Conservation (phyloP, 257 asterid species). For the Gentiana straminea region DNA sequence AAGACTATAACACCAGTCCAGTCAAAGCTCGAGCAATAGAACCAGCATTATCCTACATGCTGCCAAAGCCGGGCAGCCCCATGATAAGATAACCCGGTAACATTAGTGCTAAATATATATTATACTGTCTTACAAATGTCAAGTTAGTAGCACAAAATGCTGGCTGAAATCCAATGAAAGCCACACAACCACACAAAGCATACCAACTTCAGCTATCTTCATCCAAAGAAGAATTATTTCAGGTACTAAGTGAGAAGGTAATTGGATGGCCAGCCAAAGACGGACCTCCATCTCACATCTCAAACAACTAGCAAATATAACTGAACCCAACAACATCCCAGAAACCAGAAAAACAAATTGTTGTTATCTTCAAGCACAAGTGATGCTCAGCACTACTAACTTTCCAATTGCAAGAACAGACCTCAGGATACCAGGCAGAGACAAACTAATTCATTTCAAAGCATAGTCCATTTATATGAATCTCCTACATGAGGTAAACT, state of each 20-base stretch:
- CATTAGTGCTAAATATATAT: conserved; percentile 35
- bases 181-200: conserved; percentile 13
- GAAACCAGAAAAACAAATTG: conserved; percentile 17
- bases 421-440: conserved; percentile 1
- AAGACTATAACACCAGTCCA: conserved; percentile 52
- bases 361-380: background rate
- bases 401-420: conserved; percentile 17
- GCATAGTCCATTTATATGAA: background rate
- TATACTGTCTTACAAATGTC: conserved; percentile 30
- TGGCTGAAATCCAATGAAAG: conserved; percentile 33
- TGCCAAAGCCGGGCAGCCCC: conserved; percentile 73
- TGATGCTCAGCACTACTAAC: conserved; percentile 1
- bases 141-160: conserved; percentile 36
- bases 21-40: conserved; percentile 75
- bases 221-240: conserved; percentile 27
- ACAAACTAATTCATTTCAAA: no score
- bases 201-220: conserved; percentile 39
- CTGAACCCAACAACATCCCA: conserved; percentile 24
- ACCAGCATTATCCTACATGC: conserved; percentile 79
- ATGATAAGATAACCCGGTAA: conserved; percentile 39
- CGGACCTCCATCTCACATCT: conserved; percentile 20
- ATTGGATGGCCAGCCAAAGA: conserved; percentile 17
- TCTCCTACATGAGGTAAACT: conserved; percentile 5
- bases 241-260: conserved; percentile 12
- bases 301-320: conserved; percentile 13